Base-by-base conservation (phyloP, 75 land plant genomes). In the Picea sitchensis region DNA sequence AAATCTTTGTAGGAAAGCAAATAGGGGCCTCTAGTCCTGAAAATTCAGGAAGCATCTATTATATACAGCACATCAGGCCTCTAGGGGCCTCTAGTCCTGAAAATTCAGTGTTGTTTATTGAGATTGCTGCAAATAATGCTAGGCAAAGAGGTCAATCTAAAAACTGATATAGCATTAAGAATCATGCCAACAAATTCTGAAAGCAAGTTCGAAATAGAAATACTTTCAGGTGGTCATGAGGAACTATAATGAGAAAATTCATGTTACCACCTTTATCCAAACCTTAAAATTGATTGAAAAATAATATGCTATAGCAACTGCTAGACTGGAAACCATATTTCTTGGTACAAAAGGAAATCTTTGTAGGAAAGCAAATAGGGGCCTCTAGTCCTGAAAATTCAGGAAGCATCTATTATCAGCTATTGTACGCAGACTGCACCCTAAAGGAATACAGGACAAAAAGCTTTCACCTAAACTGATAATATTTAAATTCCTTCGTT, bases 211-310 rank as follows among this genome's bases (percentile, higher is more conserved):
- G 23, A 1, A 41, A 41, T 47, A 21, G 3, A 54, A 44, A 60
- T 5, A 41, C 63, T 15, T 77, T 30, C 44, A n/a, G 44, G 58
- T 17, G 32, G 41, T 79, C 81, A 54, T 38, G 47, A 41, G 77
- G 41, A 18, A 11, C 47, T 20, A 13, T 34, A 17, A 5, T 32
- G 13, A 77, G 34, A 44, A 30, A 6, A 14, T 76, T 56, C 21
- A 14, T 17, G 58, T 17, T 76, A 26, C 26, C 41, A 44, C 3
- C 47, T 38, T 71, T 44, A 71, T 44, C 23, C 41, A n/a, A 23
- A 20, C 44, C 51, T 11, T 71, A 44, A n/a, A 7, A 71, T 41
- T 8, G 74, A 41, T 20, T 41, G 44, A 41, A 0, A 41, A 41
- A 41, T 41, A 41, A 41, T 41, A 41, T 41, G 44, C 44, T 41